Base-by-base conservation (phyloP, 257 asterid species). In the Plantago ovata region DNA sequence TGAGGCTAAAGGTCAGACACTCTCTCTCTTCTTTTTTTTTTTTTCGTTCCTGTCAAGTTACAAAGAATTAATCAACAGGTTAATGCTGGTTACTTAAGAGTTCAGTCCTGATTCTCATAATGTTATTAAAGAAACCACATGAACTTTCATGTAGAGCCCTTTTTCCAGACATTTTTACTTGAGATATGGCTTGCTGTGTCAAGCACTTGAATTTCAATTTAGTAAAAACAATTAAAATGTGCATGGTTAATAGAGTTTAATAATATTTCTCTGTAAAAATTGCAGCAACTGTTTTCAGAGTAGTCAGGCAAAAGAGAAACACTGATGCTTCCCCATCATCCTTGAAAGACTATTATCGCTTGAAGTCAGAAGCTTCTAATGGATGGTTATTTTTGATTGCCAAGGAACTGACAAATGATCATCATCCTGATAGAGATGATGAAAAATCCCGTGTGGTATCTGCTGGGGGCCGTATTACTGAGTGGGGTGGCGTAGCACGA, bases 401-500 rank as follows among this genome's bases (percentile, higher is more conserved):
- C 41, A 92, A 82, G 81, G 95, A 88, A 67, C 77, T 92, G 78
- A 92, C 98, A 63, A 67, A 76, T 55, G 98, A 92, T 75, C 98
- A 92, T 79, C 98, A 88, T 74, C 98, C 94, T 44, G 97, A 92
- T 69, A 80, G 96, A 68, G 94, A 82, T 59, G 98, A 86, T 64
- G 98, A 92, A 75, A 84, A 84, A 69, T 66, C 77, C 13, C 79
- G 98, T 32, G 93, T 92, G 45, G 95, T 84, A 75, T 81, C 94
- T 70, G 82, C 96, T 66, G 98, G 98, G 66, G 98, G 98, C 51
- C 76, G 75, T 79, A 83, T 92, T 69, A 77, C 94, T 32, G 73
- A 75, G 63, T 85, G 96, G 95, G 93, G 87, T 40, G 97, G 97
- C 45, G 83, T 92, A 58, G 85, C 98, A 73, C 87, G 97, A 71